These are phyloP conservation scores for Chloromonas sp. DNA, from an alignment of 163 green algal genomes.

Conservation along the genomic window DNA sequence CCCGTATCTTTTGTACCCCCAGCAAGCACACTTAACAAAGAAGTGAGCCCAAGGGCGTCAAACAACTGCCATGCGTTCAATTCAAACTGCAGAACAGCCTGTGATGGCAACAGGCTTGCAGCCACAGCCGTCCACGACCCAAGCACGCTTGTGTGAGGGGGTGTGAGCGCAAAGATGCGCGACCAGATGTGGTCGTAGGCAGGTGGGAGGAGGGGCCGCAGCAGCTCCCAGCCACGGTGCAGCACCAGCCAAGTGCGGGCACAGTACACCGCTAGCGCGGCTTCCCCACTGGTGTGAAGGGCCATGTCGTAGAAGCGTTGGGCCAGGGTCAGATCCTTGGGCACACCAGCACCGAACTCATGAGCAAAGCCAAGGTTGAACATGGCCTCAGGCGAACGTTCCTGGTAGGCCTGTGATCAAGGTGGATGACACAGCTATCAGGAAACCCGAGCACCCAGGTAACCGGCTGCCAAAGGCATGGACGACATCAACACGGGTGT, in stretches of 20 bases:
- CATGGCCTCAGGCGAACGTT: constrained; percentile 68
- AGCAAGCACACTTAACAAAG: not conserved
- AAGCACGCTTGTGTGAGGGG: not conserved
- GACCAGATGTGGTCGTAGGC: not conserved
- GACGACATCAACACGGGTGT: too few species aligned
- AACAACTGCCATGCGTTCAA: not conserved
- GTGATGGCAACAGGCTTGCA: constrained; percentile 1
- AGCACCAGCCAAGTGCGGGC: constrained; percentile 59
- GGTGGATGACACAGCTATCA: not conserved
- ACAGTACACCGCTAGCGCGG: constrained; percentile 56
- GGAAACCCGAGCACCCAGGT: not conserved
- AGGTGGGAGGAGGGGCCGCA: not conserved
- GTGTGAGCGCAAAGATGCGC: not conserved
- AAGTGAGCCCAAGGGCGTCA: not conserved
- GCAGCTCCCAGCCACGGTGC: constrained; percentile 24
- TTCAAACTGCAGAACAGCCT: not conserved
- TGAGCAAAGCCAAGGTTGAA: constrained; percentile 97
- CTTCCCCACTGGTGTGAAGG: constrained; percentile 36
- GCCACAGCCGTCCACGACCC: not conserved
- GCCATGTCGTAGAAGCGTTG: constrained; percentile 82
- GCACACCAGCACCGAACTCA: constrained; percentile 80
- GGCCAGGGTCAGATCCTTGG: constrained; percentile 79
- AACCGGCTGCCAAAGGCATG: too few species aligned
- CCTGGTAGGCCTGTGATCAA: constrained; percentile 22
- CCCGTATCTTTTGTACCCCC: not conserved